Evolutionary conservation across 2,329 filamentous ascomycete genomes (phyloP).

Genomic region (Pleurostoma richardsiae): DNA sequence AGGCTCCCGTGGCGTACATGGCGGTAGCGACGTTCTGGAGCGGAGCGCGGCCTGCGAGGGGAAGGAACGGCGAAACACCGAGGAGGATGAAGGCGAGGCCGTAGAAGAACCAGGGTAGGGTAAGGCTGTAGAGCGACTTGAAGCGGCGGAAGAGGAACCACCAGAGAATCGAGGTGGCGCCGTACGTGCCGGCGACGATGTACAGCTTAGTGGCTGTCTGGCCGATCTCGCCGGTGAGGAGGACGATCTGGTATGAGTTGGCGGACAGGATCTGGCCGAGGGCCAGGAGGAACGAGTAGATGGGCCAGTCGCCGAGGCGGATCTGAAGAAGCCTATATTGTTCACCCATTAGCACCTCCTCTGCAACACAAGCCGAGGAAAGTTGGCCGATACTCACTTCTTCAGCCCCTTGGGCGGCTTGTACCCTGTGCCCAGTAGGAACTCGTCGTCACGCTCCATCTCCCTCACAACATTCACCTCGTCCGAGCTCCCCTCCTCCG

Average conservation of each 20-base stretch:
- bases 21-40: constrained; percentile 57
- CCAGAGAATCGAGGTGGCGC: constrained; percentile 54
- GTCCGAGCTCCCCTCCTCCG: constrained; percentile 31
- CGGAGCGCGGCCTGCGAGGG: constrained; percentile 31
- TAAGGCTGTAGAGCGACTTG: constrained; percentile 51
- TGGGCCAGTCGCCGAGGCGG: constrained; percentile 56
- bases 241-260: constrained; percentile 63
- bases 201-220: constrained; percentile 56
- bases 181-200: constrained; percentile 54
- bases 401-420: constrained; percentile 49
- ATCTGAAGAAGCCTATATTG: constrained; percentile 32
- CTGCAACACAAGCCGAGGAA: not conserved
- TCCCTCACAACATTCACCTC: constrained; percentile 12
- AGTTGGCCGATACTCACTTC: constrained; percentile 28
- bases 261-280: constrained; percentile 59
- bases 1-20: constrained; percentile 57
- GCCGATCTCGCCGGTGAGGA: constrained; percentile 59
- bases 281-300: constrained; percentile 57
- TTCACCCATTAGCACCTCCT: not conserved
- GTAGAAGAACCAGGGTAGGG: constrained; percentile 58
- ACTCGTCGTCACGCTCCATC: constrained; percentile 42
- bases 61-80: constrained; percentile 51
- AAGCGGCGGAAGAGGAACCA: constrained; percentile 56
- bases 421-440: constrained; percentile 50
- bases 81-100: constrained; percentile 58